Conservation (phyloP, 164 flowering plant genomes). For the Santalum album region DNA sequence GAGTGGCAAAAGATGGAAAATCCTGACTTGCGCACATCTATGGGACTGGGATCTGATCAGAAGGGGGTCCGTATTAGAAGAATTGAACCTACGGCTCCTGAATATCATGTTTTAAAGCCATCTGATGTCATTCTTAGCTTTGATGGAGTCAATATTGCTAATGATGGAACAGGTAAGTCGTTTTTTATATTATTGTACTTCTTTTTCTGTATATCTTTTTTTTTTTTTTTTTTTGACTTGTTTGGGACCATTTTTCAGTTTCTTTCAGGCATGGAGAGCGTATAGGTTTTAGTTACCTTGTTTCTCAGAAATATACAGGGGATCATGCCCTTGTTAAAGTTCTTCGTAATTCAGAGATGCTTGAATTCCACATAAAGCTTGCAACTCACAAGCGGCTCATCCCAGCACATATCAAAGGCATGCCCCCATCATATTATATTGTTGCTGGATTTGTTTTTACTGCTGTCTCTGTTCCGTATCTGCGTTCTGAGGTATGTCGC, state of each 20-base stretch:
- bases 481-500: too few species aligned
- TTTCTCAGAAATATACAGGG: constrained; percentile 85
- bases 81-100: constrained; percentile 89
- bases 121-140: constrained; percentile 90
- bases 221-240: background rate
- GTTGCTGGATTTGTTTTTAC: constrained; percentile 88
- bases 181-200: too few species aligned
- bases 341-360: constrained; percentile 51
- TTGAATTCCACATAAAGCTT: constrained; percentile 50
- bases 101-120: constrained; percentile 61
- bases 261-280: constrained; percentile 98
- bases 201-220: background rate
- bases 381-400: constrained; percentile 55
- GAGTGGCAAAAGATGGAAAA: constrained; percentile 99
- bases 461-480: constrained; percentile 71
- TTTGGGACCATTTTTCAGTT: constrained; percentile 34
- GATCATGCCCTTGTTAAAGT: constrained; percentile 64
- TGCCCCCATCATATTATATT: constrained; percentile 82
- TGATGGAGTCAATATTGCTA: constrained; percentile 88
- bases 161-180: constrained; percentile 85
- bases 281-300: constrained; percentile 91
- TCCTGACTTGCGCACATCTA: constrained; percentile 79
- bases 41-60: constrained; percentile 85
- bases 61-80: constrained; percentile 93
- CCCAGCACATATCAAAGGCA: constrained; percentile 68